Conservation (phyloP, 2,329 filamentous ascomycete species). For the Venturia nashicola region DNA sequence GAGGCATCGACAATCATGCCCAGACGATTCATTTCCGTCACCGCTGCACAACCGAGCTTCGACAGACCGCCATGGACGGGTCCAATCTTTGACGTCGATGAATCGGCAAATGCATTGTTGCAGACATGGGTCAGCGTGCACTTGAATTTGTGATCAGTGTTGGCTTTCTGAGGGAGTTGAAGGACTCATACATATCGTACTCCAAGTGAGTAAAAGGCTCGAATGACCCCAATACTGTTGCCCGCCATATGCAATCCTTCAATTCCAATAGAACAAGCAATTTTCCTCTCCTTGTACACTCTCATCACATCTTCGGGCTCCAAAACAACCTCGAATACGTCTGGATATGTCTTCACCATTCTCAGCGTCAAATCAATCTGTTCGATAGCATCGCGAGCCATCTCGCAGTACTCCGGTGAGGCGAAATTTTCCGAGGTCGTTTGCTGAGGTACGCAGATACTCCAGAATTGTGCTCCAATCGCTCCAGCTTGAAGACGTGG, state of each 20-base stretch:
- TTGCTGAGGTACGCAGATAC: background rate
- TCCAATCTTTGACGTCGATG: background rate
- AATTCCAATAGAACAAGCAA: constrained; percentile 11
- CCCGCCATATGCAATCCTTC: constrained; percentile 13
- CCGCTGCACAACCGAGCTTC: background rate
- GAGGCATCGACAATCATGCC: constrained; percentile 10
- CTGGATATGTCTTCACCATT: constrained; percentile 8
- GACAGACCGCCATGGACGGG: constrained; percentile 7
- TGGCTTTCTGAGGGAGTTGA: background rate
- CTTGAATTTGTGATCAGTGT: background rate
- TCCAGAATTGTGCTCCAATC: background rate
- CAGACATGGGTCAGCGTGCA: background rate
- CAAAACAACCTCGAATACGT: constrained; percentile 4
- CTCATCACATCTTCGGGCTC: constrained; percentile 7
- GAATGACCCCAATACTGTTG: constrained; percentile 7
- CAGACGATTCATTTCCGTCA: constrained; percentile 7
- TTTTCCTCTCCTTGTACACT: constrained; percentile 7
- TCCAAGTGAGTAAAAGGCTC: constrained; percentile 10
- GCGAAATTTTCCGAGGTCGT: background rate
- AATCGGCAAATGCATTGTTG: constrained; percentile 11
- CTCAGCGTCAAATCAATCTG: constrained; percentile 12
- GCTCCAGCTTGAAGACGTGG: background rate
- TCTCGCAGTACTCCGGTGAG: background rate
- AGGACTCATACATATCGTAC: constrained; percentile 12
- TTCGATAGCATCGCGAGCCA: constrained; percentile 11